A percentile compares a stretch with the other conserved stretches of the same genome.
Conservation (phyloP, 1,284 basidiomycete genomes). For the Polyporus tsugae region DNA sequence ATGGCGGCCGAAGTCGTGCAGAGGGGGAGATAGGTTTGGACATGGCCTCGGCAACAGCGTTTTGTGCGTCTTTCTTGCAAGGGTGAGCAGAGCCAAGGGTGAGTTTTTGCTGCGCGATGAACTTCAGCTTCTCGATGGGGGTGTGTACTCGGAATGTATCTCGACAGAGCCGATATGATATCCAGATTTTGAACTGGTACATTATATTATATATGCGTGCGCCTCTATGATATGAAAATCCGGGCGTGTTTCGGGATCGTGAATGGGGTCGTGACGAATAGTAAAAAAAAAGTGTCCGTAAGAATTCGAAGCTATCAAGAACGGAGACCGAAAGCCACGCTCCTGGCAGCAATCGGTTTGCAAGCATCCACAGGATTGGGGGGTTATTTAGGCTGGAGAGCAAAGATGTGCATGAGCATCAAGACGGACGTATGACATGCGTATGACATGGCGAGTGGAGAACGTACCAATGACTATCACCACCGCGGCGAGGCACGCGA, state of each 20-base stretch:
- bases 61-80: background rate
- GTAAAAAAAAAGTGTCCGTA: background rate
- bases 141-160: background rate
- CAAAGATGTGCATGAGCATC: background rate
- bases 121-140: background rate
- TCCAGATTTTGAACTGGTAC: background rate
- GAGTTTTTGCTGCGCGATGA: background rate
- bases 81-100: too few relatives aligned
- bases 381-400: background rate
- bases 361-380: background rate
- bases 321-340: background rate
- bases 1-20: constrained; percentile 19
- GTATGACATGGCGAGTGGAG: background rate
- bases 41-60: background rate
- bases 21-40: background rate
- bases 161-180: constrained; percentile 2
- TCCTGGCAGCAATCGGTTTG: background rate
- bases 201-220: background rate
- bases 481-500: background rate
- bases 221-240: background rate
- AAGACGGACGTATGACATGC: background rate
- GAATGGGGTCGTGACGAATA: background rate
- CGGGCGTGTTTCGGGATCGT: background rate
- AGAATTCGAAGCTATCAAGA: background rate
- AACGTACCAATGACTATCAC: background rate